Percentiles rank a stretch among this genome's conserved stretches.
Evolutionary conservation across 2,329 filamentous ascomycete species (phyloP).

Genomic region (Beauveria sp.): DNA sequence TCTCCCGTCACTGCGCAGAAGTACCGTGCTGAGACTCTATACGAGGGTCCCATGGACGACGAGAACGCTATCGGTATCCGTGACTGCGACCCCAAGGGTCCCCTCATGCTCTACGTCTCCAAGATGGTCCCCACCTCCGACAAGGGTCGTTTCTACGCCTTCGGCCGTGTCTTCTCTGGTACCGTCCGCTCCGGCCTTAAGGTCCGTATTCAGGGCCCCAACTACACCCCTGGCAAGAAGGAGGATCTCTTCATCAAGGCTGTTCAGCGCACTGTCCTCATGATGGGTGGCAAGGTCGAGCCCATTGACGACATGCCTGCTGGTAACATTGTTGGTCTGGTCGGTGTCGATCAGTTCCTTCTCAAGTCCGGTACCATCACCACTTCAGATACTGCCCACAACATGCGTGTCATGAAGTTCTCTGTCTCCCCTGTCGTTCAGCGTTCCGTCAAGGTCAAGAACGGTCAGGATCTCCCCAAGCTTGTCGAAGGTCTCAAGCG

Average conservation of each 20-base stretch:
- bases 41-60: slow-evolving; percentile 94
- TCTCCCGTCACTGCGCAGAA: slow-evolving; percentile 92
- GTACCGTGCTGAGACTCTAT: slow-evolving; percentile 97
- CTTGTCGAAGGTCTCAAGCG: slow-evolving; percentile 99
- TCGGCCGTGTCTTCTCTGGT: slow-evolving; percentile 99
- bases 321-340: slow-evolving; percentile 99
- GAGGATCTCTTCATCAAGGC: slow-evolving; percentile 99
- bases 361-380: slow-evolving; percentile 99
- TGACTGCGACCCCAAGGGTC: slow-evolving; percentile 94
- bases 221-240: slow-evolving; percentile 98
- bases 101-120: slow-evolving; percentile 99
- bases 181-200: slow-evolving; percentile 96
- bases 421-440: slow-evolving; percentile 98
- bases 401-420: slow-evolving; percentile 99
- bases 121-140: slow-evolving; percentile 99
- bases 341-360: slow-evolving; percentile 99
- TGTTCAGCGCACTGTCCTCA: slow-evolving; percentile 98
- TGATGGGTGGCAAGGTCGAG: slow-evolving; percentile 99
- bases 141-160: slow-evolving; percentile 99
- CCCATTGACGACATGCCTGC: slow-evolving; percentile 98
- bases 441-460: slow-evolving; percentile 99
- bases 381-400: slow-evolving; percentile 95
- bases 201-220: slow-evolving; percentile 99
- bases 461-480: slow-evolving; percentile 99
- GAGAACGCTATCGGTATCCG: slow-evolving; percentile 92